These are phyloP conservation scores for Camelina sativa DNA, from an alignment of 345 rosid species.

Conservation along the genomic window DNA sequence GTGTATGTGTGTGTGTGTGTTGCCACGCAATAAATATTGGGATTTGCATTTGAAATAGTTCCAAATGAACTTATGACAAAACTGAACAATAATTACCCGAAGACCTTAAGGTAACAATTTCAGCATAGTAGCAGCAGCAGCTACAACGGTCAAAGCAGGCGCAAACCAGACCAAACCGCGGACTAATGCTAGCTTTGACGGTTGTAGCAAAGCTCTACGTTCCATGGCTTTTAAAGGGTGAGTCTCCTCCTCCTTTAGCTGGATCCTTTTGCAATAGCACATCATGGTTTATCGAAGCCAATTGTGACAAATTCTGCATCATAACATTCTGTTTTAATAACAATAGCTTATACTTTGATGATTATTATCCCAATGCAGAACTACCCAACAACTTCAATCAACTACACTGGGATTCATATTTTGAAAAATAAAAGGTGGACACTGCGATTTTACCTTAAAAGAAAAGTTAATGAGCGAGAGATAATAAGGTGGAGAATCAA, in stretches of 20 bases:
- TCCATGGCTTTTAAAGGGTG: constrained; percentile 53
- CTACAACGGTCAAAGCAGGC: constrained; percentile 43
- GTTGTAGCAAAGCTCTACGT: constrained; percentile 43
- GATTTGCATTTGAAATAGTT: constrained; percentile 35
- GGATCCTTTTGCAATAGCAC: constrained; percentile 73
- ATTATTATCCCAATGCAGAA: not conserved
- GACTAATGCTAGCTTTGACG: constrained; percentile 34
- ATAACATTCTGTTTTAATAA: not conserved
- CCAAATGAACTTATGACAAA: constrained; percentile 35
- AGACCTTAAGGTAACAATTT: constrained; percentile 23
- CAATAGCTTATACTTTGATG: not conserved
- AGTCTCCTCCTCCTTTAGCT: constrained; percentile 45
- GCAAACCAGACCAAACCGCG: not conserved
- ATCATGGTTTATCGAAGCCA: constrained; percentile 81
- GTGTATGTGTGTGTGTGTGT: constrained; percentile 25
- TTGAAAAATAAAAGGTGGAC: not conserved
- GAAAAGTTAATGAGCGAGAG: constrained; percentile 76
- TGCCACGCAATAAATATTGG: constrained; percentile 12
- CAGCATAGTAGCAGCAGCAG: constrained; percentile 38
- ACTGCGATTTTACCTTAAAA: constrained; percentile 62
- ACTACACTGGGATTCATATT: not conserved
- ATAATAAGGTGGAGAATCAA: constrained; percentile 57
- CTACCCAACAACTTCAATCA: constrained; percentile 9
- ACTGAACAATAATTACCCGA: constrained; percentile 20
- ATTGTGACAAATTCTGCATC: constrained; percentile 78